Conservation (phyloP, 768 basidiomycete genomes). For the Calocybe cyanea region DNA sequence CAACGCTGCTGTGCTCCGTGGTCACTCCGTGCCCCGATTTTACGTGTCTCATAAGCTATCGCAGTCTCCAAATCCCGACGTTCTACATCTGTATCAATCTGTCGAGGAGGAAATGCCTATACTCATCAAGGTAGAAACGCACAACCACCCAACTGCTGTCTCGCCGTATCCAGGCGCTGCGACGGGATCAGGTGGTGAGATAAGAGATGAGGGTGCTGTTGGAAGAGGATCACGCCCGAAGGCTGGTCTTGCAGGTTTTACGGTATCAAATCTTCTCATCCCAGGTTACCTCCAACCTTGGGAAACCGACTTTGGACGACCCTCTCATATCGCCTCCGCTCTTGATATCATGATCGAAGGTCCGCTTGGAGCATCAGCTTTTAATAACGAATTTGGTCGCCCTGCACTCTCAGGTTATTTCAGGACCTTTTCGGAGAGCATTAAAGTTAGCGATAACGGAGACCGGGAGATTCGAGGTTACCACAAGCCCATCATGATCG, state of each 20-base stretch:
- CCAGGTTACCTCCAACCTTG: slow-evolving; percentile 91
- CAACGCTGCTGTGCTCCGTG: slow-evolving; percentile 93
- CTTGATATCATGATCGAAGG: slow-evolving; percentile 97
- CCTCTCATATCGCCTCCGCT: slow-evolving; percentile 86
- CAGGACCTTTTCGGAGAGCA: slow-evolving; percentile 85
- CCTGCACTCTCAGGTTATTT: slow-evolving; percentile 93
- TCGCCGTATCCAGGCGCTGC: slow-evolving; percentile 99
- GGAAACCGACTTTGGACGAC: slow-evolving; percentile 93
- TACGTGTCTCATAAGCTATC: slow-evolving; percentile 36
- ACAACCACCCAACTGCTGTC: slow-evolving; percentile 98
- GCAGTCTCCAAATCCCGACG: slow-evolving; percentile 18
- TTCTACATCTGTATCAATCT: slow-evolving; percentile 48
- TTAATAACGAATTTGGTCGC: slow-evolving; percentile 98
- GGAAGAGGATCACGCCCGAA: slow-evolving; percentile 95
- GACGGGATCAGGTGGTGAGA: slow-evolving; percentile 97
- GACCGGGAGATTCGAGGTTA: slow-evolving; percentile 80
- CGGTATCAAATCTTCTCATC: slow-evolving; percentile 89
- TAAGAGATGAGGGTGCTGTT: slow-evolving; percentile 95
- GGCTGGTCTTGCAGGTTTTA: slow-evolving; percentile 90
- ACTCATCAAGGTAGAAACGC: slow-evolving; percentile 96
- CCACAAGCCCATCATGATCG: slow-evolving; percentile 99
- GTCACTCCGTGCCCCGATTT: slow-evolving; percentile 73
- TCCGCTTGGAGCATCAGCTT: slow-evolving; percentile 90
- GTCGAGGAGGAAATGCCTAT: slow-evolving; percentile 76
- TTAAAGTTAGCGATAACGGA: slow-evolving; percentile 51